Conservation (phyloP, 768 basidiomycete species). For the Tulasnella sp. region DNA sequence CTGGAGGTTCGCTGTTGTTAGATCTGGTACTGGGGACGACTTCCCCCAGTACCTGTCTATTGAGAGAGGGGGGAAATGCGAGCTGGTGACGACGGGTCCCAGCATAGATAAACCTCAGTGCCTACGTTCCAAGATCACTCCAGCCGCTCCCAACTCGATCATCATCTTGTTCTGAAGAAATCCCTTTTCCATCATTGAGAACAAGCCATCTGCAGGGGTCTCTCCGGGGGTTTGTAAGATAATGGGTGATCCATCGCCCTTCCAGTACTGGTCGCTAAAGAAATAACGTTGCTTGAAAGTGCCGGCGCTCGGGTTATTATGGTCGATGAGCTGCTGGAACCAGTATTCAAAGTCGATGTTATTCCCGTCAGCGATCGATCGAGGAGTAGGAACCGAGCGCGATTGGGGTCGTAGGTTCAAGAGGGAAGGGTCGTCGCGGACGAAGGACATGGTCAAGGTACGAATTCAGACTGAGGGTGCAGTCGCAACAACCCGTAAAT, state of each 20-base stretch:
- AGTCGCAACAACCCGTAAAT: no score
- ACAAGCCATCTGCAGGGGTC: background rate
- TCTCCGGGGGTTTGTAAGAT: constrained; percentile 10
- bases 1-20: background rate
- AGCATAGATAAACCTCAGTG: background rate
- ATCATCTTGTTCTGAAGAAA: background rate
- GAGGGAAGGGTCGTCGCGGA: background rate
- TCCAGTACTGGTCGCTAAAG: constrained; percentile 9
- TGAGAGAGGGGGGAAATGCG: background rate
- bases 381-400: background rate
- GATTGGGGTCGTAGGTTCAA: background rate
- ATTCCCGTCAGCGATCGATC: background rate
- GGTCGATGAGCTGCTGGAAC: constrained; percentile 20
- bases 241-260: background rate
- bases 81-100: no score
- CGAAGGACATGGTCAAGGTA: no score
- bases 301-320: constrained; percentile 5
- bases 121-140: constrained; percentile 15
- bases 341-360: background rate
- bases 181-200: background rate
- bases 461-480: no score
- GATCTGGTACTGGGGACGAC: background rate
- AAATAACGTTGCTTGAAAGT: constrained; percentile 22
- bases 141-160: constrained; percentile 4
- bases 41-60: background rate